These are phyloP conservation scores for Fusarium nematophilum DNA, from an alignment of 2,329 filamentous ascomycete species.

Conservation along the genomic window DNA sequence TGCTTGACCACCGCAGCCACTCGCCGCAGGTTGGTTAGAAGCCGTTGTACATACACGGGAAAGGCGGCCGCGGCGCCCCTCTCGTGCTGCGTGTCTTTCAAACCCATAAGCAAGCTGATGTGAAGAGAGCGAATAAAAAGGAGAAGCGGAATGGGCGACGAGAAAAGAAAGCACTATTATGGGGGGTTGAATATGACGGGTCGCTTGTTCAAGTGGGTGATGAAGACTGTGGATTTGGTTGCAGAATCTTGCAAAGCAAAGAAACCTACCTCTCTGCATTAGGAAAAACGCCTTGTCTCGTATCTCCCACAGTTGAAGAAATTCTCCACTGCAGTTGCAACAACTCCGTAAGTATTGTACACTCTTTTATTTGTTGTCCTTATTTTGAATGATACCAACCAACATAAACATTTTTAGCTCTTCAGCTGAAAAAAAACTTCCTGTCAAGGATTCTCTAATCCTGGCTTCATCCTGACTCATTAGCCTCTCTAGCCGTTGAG, in stretches of 20 bases:
- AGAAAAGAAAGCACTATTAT: slow-evolving; percentile 8
- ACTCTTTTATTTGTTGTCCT: too few species aligned
- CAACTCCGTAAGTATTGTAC: too few species aligned
- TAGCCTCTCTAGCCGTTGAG: background rate
- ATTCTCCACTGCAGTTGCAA: too few species aligned
- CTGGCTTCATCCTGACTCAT: slow-evolving; percentile 1
- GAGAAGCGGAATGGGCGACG: too few species aligned
- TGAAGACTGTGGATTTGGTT: background rate
- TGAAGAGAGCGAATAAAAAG: background rate
- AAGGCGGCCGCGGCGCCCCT: too few species aligned
- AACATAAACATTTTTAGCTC: too few species aligned
- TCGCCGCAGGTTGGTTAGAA: background rate
- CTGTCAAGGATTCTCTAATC: too few species aligned
- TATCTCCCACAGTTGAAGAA: too few species aligned
- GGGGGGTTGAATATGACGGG: background rate
- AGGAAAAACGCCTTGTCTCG: too few species aligned
- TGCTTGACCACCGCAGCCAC: background rate
- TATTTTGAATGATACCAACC: too few species aligned
- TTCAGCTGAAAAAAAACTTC: background rate
- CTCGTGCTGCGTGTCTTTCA: too few species aligned
- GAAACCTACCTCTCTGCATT: too few species aligned
- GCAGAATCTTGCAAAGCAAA: slow-evolving; percentile 7
- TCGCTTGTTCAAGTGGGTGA: slow-evolving; percentile 6
- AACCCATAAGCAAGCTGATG: background rate
- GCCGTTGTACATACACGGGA: background rate